Evolutionary conservation across 2,329 filamentous ascomycete genomes (phyloP), one percentile per base, ranked within the genome.

Genomic region (Pleoardoris graminearum): DNA sequence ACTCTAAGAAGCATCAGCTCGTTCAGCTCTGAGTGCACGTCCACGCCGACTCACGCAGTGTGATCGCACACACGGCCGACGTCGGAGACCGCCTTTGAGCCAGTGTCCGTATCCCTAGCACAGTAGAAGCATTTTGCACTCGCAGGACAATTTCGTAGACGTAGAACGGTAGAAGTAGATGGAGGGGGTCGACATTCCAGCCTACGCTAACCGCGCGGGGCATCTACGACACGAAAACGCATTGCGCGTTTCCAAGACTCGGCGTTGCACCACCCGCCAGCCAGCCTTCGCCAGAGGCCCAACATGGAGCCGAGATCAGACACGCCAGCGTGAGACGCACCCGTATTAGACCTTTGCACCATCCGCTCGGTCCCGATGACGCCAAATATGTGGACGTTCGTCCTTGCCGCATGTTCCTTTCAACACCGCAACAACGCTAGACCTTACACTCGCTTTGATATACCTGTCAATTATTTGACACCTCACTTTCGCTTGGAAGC

Each of bases 221-320:
- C 17, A 16, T 23, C 21, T n/a, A 29, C 17, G 10, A 7, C 29
- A 32, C 16, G 12, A 10, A 12, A 32, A 16, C 14, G 7, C 29
- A 33, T 46, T 46, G 43, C 43, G 43, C 43, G 43, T 46, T 43
- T 16, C 16, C 25, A 30, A 14, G 16, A 21, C 23, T 4, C 27
- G 39, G 25, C 39, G 39, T 25, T 25, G 43, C 43, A 36, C 29
- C 43, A 30, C 43, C n/a, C 43, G 16, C 43, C 19, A 35, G 30
- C 43, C 43, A 16, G 36, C 21, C 12, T 12, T 17, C 29, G 29
- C 43, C 21, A 23, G 21, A 36, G 19, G 30, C 14, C n/a, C 21
- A 36, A 21, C n/a, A 46, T 36, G 29, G 21, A 35, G 43, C 43
- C 29, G 19, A 25, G 43, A 46, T 25, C 21, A 36, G 43, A 25